Base-by-base conservation (phyloP, 148 eudicot species). In the Limonium bicolor region DNA sequence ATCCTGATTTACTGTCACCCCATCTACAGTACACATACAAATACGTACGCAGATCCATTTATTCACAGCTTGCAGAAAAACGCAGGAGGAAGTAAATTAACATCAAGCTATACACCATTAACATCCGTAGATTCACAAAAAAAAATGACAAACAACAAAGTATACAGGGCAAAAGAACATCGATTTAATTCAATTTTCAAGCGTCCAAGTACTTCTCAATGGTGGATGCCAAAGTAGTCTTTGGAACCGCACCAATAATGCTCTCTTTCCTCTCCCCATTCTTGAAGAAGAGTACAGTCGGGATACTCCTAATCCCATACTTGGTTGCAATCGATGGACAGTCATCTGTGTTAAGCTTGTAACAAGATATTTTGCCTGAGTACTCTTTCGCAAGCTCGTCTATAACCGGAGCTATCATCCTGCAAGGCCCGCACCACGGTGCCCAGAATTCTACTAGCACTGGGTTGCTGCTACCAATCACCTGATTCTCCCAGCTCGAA, bases 361-460 rank as follows among this genome's bases (percentile, higher is more conserved):
- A 81, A 20, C 78, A 75, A 0, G 53, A 21, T 2, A 73, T 29
- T 54, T 81, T 81, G 24, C 84, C 84, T 0, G 73, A 28, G 35
- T 76, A 81, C 14, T 76, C 80, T 43, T 77, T 77, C n/a, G 92
- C 92, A 58, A 81, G 29, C 20, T 76, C 84, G 4, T 76, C 80
- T 20, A 81, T 54, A 13, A 64, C 61, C 30, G 90, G 80, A 0
- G 74, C 69, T 2, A 80, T 80, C 63, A 81, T 50, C 57, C 75
- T 49, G 55, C 92, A 81, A 1, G 84, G 84, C 11, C 84, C 92
- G 5, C 92, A 73, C 84, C 78, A 73, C 14, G 84, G 92, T 4
- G 92, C 92, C 92, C 92, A 81, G 43, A 81, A 73, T 35, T 76
- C 84, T 10, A 81, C 92, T 30, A 81, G 41, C 17, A 73, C 92